Evolutionary conservation across 1,284 basidiomycete genomes (phyloP).

Genomic region (Mycosarcoma maydis): DNA sequence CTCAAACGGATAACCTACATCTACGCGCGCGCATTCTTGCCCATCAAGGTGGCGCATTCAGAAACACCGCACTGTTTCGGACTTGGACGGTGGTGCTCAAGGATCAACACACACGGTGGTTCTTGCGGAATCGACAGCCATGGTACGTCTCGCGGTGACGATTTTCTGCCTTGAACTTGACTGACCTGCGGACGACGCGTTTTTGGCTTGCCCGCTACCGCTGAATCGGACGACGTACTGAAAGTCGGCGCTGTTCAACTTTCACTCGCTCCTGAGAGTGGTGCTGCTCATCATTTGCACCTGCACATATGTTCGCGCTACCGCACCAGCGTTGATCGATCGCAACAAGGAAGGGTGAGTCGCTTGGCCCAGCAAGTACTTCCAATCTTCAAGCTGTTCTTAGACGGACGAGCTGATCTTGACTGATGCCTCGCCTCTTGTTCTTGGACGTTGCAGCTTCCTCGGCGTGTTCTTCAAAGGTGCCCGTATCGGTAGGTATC

Average conservation of each 20-base stretch:
- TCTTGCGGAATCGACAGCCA: too few species aligned
- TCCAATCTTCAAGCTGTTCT: background rate
- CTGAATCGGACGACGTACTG: too few species aligned
- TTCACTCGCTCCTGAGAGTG: slow-evolving; percentile 91
- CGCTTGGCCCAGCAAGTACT: background rate
- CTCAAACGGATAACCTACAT: too few species aligned
- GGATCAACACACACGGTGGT: too few species aligned
- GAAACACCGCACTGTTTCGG: too few species aligned
- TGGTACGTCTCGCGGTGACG: slow-evolving; percentile 1
- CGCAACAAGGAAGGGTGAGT: slow-evolving; percentile 86
- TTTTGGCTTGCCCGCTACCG: too few species aligned
- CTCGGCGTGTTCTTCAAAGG: slow-evolving; percentile 64
- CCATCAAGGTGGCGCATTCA: too few species aligned
- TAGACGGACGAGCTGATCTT: too few species aligned
- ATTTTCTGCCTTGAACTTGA: background rate
- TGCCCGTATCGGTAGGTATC: slow-evolving; percentile 63
- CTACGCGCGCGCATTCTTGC: too few species aligned
- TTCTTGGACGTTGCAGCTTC: slow-evolving; percentile 31
- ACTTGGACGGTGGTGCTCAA: too few species aligned
- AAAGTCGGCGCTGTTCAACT: slow-evolving; percentile 99
- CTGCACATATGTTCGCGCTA: slow-evolving; percentile 91
- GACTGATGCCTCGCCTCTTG: too few species aligned
- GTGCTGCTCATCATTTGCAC: slow-evolving; percentile 94
- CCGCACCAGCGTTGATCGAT: slow-evolving; percentile 88
- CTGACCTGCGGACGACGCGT: slow-evolving; percentile 8